These are phyloP conservation scores for Scytalidium sp. DNA, from an alignment of 2,329 filamentous ascomycete genomes.

Conservation along the genomic window DNA sequence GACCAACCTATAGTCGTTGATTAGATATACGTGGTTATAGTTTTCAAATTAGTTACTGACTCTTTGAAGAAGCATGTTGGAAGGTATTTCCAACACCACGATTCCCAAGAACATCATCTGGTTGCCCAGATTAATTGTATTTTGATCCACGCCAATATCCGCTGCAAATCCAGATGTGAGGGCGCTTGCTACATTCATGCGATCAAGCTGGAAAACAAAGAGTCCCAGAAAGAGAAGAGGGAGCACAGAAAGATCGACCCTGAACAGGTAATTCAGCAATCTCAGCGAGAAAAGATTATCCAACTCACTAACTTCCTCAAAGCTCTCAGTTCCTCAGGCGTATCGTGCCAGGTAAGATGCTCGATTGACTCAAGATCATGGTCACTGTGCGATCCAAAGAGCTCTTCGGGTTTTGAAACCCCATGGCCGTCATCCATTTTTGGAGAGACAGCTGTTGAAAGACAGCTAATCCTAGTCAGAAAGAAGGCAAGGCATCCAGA, in stretches of 20 bases:
- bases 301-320: no score
- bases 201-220: conserved; percentile 31
- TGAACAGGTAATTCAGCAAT: no score
- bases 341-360: no score
- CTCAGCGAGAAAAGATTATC: no score
- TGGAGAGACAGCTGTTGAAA: no score
- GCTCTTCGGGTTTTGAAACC: no score
- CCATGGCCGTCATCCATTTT: no score
- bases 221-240: conserved; percentile 28
- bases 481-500: no score
- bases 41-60: not conserved
- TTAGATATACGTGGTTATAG: not conserved
- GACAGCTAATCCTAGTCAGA: no score
- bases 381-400: no score
- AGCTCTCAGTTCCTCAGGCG: no score
- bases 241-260: conserved; percentile 6
- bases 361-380: no score
- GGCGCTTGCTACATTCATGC: conserved; percentile 31
- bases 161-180: conserved; percentile 27
- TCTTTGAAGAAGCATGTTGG: conserved; percentile 27
- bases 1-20: conserved; percentile 16
- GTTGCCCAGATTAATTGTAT: conserved; percentile 28
- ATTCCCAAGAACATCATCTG: conserved; percentile 28
- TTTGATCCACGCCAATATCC: conserved; percentile 25
- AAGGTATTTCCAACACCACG: conserved; percentile 30